A percentile compares a stretch with the other conserved stretches of the same genome.
Evolutionary conservation across 164 flowering plant species (phyloP).

Genomic region (Cinnamomum micranthum): DNA sequence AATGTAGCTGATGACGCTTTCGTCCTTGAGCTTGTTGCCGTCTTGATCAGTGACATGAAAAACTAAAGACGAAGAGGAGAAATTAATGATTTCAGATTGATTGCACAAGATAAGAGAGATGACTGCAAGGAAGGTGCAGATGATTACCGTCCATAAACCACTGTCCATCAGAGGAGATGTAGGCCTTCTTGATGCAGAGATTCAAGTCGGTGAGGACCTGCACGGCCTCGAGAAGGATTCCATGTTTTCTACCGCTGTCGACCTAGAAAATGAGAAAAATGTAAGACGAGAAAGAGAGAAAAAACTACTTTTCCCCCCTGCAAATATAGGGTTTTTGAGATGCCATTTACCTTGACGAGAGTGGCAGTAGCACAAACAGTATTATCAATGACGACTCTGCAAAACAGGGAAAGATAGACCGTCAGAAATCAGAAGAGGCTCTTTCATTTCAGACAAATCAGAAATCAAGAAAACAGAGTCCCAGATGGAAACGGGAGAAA

Average conservation of each 20-base stretch:
- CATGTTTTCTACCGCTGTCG: slow-evolving; percentile 40
- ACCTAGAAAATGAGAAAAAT: slow-evolving; percentile 17
- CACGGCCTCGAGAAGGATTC: slow-evolving; percentile 70
- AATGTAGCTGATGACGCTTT: slow-evolving; percentile 66
- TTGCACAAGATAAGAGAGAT: neutral
- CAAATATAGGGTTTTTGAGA: slow-evolving; percentile 6
- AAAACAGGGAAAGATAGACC: slow-evolving; percentile 2
- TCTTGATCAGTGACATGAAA: slow-evolving; percentile 85
- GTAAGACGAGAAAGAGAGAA: neutral
- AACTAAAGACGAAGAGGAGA: slow-evolving; percentile 39
- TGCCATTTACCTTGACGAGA: slow-evolving; percentile 64
- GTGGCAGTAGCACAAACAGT: slow-evolving; percentile 70
- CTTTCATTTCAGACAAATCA: neutral
- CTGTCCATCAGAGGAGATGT: slow-evolving; percentile 90
- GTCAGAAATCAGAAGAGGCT: neutral
- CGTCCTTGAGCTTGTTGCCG: slow-evolving; percentile 78
- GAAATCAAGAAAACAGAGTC: too few species aligned
- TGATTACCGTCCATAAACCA: slow-evolving; percentile 96
- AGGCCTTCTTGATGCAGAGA: slow-evolving; percentile 69
- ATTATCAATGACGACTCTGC: slow-evolving; percentile 93
- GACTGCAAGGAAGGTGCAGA: neutral
- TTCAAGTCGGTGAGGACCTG: slow-evolving; percentile 84
- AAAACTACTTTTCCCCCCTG: neutral
- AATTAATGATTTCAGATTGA: too few species aligned
- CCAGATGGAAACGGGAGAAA: neutral